phyloP scores from a whole-genome alignment of 768 basidiomycete species.

The Russula earlei region DNA sequence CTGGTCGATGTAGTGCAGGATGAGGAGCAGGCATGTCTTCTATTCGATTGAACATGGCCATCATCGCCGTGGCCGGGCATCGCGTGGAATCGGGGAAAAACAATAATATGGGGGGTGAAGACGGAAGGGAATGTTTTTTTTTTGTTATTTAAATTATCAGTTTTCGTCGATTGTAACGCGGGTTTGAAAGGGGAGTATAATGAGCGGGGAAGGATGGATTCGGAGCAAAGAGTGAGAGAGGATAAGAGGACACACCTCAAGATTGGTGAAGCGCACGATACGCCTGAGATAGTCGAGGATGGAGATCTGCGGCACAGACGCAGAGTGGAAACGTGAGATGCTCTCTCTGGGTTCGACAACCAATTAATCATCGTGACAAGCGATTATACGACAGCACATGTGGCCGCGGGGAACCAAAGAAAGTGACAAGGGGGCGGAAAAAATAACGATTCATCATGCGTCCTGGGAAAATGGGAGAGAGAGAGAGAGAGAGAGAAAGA shows the following conservation, averaged over 20 bases:
- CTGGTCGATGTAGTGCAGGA: constrained; percentile 86
- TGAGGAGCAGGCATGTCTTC: constrained; percentile 75
- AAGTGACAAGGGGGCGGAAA: not conserved
- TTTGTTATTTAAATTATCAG: too few species aligned
- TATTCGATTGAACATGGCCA: constrained; percentile 23
- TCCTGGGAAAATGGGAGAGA: too few species aligned
- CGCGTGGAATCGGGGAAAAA: not conserved
- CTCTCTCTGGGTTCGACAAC: constrained; percentile 47
- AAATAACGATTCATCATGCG: not conserved
- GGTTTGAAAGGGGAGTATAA: not conserved
- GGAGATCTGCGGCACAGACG: constrained; percentile 78
- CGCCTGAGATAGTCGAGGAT: constrained; percentile 90
- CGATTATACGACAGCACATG: not conserved
- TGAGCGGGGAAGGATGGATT: constrained; percentile 2
- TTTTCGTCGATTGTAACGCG: not conserved
- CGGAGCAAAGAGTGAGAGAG: not conserved
- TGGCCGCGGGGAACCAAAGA: not conserved
- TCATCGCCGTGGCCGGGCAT: not conserved
- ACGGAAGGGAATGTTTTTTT: too few species aligned
- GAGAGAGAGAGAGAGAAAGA: constrained; percentile 13
- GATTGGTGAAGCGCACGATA: constrained; percentile 90
- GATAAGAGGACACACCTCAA: constrained; percentile 63
- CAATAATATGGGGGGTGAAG: not conserved
- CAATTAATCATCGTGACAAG: not conserved
- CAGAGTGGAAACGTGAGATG: constrained; percentile 93